Evolutionary conservation across 2,329 filamentous ascomycete genomes (phyloP), one percentile per base, ranked within the genome.

Genomic region (Lachnellula occidentalis): DNA sequence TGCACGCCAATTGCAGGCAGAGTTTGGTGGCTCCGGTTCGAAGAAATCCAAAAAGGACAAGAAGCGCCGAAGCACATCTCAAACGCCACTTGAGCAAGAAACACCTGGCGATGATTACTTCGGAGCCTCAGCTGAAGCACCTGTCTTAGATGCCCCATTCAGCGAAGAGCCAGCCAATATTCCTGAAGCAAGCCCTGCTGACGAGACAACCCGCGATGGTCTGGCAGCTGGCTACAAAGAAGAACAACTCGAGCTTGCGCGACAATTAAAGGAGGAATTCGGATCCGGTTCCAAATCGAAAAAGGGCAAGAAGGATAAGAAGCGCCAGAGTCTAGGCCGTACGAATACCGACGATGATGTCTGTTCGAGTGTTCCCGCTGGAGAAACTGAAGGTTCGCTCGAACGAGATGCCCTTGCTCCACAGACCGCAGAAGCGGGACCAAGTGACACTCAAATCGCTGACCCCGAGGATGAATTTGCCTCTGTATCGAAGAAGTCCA

Each of bases 21-120:
- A 67, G 42, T 65, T 66, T 50, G 58, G 27, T 11, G 27, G 53
- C 19, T 56, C 52, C 4, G 47, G 51, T 2, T 70, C 68, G 58
- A 72, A 69, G 55, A 76, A 72, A 58, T 66, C 66, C 6, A 76
- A 75, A 66, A 77, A 75, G 55, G 67, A 55, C 39, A 60, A 62
- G 47, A 61, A 63, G 37, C 55, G 61, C n/a, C 50, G 55, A 53
- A 60, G 58, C 52, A 61, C 57, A 47, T 63, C 62, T 51, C 63
- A 60, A 42, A 61, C 63, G 24, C 63, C 63, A 36, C 55, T 39
- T 34, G 57, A 59, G 12, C 46, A 56, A 34, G 57, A 61, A 17
- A 27, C 54, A n/a, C 37, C 39, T 4, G n/a, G 2, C 15, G 47
- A 56, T 19, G 59, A 58, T 42, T 59, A 61, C 45, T 62, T 65